Conservation (phyloP, 2,329 filamentous ascomycete species). For the Fusarium sublunatum region DNA sequence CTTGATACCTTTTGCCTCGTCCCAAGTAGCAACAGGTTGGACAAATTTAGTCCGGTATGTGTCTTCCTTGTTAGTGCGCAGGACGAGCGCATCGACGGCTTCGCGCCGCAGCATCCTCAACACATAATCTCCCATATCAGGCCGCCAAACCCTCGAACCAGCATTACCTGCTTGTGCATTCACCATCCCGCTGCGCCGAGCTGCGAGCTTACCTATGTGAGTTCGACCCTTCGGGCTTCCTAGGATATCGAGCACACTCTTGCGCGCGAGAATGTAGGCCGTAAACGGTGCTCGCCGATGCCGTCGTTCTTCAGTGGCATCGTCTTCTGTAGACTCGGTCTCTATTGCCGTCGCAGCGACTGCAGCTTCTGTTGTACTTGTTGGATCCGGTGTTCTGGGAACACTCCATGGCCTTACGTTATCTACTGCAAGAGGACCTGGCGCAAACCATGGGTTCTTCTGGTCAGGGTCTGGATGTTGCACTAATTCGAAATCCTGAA, state of each 20-base stretch:
- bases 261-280: conserved; percentile 47
- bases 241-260: conserved; percentile 46
- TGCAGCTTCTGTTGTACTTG: neutral
- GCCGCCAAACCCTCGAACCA: conserved; percentile 49
- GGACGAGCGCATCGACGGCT: conserved; percentile 59
- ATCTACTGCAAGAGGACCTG: conserved; percentile 54
- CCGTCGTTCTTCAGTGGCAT: neutral
- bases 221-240: neutral
- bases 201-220: conserved; percentile 26
- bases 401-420: conserved; percentile 35
- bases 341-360: neutral
- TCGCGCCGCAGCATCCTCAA: conserved; percentile 62
- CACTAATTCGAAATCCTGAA: conserved; percentile 70
- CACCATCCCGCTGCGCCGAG: conserved; percentile 46
- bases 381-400: neutral
- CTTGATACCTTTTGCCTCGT: conserved; percentile 51
- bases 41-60: conserved; percentile 52
- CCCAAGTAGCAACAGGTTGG: conserved; percentile 57
- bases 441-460: conserved; percentile 66
- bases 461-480: conserved; percentile 66
- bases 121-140: conserved; percentile 67
- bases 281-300: conserved; percentile 27
- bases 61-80: conserved; percentile 21
- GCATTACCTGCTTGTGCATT: neutral
- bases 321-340: neutral